Evolutionary conservation across 495 filamentous ascomycete genomes (phyloP).

Genomic region (Elasticomyces elasticus): DNA sequence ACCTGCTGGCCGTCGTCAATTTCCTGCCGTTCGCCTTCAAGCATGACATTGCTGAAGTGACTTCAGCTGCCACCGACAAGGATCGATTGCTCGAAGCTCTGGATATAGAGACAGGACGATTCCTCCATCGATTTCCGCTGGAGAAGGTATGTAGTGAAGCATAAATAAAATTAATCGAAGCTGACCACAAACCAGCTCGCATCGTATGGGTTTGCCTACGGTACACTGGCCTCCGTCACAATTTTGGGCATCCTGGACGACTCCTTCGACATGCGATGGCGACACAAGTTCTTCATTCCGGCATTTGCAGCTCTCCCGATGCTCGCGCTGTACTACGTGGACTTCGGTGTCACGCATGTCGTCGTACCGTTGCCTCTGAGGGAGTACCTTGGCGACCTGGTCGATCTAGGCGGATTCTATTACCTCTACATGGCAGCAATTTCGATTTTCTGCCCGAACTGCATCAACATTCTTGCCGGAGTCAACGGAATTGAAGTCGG

Average conservation of each 20-base stretch:
- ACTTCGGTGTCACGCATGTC: conserved; percentile 92
- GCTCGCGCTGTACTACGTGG: conserved; percentile 94
- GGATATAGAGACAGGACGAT: conserved; percentile 64
- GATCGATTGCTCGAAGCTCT: conserved; percentile 62
- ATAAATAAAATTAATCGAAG: background rate
- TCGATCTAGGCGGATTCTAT: conserved; percentile 84
- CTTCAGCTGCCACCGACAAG: conserved; percentile 83
- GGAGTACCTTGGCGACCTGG: conserved; percentile 67
- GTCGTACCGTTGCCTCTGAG: conserved; percentile 79
- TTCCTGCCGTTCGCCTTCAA: conserved; percentile 98
- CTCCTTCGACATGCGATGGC: conserved; percentile 95
- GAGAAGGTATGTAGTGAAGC: conserved; percentile 56
- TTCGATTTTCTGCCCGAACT: conserved; percentile 93
- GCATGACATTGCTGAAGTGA: conserved; percentile 93
- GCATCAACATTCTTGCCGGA: conserved; percentile 96
- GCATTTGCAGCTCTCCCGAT: conserved; percentile 89
- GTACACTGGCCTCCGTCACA: conserved; percentile 79
- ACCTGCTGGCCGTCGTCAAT: conserved; percentile 72
- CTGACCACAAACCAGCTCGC: conserved; percentile 56
- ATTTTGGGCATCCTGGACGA: conserved; percentile 93
- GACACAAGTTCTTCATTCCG: conserved; percentile 95
- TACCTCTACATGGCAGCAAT: conserved; percentile 93
- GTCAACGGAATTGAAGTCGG: conserved; percentile 96
- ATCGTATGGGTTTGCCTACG: conserved; percentile 85
- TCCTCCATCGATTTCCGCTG: conserved; percentile 85